Conservation (phyloP, 495 filamentous ascomycete genomes). For the Daldinia decipiens region DNA sequence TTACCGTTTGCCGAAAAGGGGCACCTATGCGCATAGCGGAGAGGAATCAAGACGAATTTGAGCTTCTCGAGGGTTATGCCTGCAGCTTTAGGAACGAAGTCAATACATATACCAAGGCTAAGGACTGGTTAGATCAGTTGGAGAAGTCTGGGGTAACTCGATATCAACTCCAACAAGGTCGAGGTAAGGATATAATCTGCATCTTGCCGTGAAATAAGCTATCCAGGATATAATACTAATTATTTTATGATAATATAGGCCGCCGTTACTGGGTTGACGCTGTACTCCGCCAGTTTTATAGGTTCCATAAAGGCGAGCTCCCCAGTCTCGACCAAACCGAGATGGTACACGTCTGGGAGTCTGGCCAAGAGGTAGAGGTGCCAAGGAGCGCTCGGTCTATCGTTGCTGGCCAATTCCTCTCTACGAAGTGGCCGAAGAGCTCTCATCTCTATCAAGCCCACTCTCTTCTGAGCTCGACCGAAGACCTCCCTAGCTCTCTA, state of each 20-base stretch:
- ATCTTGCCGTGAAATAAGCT: too few species aligned
- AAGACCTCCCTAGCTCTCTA: background rate
- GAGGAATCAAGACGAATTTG: background rate
- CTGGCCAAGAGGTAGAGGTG: background rate
- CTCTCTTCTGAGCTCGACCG: background rate
- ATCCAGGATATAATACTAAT: background rate
- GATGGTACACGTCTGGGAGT: slow-evolving; percentile 15
- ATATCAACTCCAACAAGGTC: slow-evolving; percentile 9
- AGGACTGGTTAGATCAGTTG: slow-evolving; percentile 18
- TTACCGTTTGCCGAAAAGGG: slow-evolving; percentile 17
- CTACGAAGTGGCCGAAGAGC: background rate
- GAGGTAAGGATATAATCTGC: slow-evolving; percentile 6
- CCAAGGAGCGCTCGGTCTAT: background rate
- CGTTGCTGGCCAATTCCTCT: slow-evolving; percentile 15
- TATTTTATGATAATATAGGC: slow-evolving; percentile 1
- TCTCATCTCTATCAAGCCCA: background rate
- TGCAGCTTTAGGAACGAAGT: slow-evolving; percentile 9
- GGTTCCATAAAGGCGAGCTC: background rate
- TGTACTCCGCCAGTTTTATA: slow-evolving; percentile 13
- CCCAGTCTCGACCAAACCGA: slow-evolving; percentile 7
- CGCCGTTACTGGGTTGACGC: slow-evolving; percentile 20
- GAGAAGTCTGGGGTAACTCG: slow-evolving; percentile 21
- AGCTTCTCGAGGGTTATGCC: slow-evolving; percentile 18
- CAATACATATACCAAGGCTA: background rate
- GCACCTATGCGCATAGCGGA: background rate